A percentile compares a stretch with the other conserved stretches of the same genome.
Evolutionary conservation across 495 filamentous ascomycete species (phyloP).

Genomic region (Penicillium lagena): DNA sequence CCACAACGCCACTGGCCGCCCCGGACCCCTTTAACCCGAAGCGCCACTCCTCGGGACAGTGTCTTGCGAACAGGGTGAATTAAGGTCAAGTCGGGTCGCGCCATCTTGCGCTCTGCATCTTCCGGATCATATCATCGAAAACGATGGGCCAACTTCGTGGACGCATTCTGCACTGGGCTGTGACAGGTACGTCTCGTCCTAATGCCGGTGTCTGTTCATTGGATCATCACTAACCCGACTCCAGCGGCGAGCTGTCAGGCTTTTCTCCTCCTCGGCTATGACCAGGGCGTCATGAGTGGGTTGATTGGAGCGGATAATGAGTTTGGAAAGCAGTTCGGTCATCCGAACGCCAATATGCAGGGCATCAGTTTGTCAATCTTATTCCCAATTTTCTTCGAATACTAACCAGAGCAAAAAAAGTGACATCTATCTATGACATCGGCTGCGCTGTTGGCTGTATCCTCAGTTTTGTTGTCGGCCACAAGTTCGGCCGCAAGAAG

Average conservation of each 20-base stretch:
- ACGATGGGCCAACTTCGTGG: slow-evolving; percentile 10
- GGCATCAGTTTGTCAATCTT: slow-evolving; percentile 20
- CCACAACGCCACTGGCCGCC: too few relatives aligned
- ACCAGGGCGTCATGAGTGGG: slow-evolving; percentile 34
- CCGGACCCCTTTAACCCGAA: too few relatives aligned
- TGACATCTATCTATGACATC: slow-evolving; percentile 42
- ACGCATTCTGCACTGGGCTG: slow-evolving; percentile 14
- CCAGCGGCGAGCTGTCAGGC: slow-evolving; percentile 24
- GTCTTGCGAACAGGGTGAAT: too few relatives aligned
- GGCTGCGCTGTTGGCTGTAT: slow-evolving; percentile 41
- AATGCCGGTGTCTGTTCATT: too few relatives aligned
- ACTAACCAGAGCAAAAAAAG: neutral
- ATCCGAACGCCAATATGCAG: slow-evolving; percentile 31
- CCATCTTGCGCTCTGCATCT: too few relatives aligned
- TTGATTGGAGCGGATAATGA: slow-evolving; percentile 31
- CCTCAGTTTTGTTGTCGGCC: slow-evolving; percentile 33
- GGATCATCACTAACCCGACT: neutral
- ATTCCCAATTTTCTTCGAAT: too few relatives aligned
- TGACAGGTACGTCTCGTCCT: slow-evolving; percentile 4
- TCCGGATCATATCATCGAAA: neutral
- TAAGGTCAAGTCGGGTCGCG: too few relatives aligned
- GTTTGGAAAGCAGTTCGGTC: slow-evolving; percentile 30
- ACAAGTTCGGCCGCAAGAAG: slow-evolving; percentile 33
- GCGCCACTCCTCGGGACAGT: too few relatives aligned
- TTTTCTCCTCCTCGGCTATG: slow-evolving; percentile 31